Base-by-base conservation (phyloP, 2,329 filamentous ascomycete species). In the Colletotrichum echinochloae region DNA sequence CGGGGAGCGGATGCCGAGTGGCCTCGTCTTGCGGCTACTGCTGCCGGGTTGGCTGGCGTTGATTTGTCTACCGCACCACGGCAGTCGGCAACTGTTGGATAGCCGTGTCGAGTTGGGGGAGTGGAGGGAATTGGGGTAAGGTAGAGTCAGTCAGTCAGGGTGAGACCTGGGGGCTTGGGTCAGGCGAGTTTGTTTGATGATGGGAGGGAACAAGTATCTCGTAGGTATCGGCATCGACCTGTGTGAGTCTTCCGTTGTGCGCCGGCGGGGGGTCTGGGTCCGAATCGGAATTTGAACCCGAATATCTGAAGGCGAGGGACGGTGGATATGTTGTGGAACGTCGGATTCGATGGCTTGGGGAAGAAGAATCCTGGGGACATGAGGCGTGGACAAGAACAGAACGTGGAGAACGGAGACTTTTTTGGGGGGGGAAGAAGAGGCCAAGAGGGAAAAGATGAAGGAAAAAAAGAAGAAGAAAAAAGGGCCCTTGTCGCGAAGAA, bases 391-490 rank as follows among this genome's bases (percentile, higher is more conserved):
- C 44, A 46, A 4, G 44, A 8, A 41, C 26, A 35, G 26, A 46
- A 28, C 66, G 55, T 66, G 66, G 62, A 70, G 62, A 66, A 51
- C 60, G 48, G 48, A 35, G 48, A 49, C 55, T 60, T 70, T 70
- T 55, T n/a, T n/a, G n/a, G n/a, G 51, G 23, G 44, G 44, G 20
- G 41, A n/a, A 20, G n/a, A 46, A n/a, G 51, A 14, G 44, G 44
- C 7, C 18, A n/a, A 20, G n/a, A 46, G 20, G 20, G 20, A 3
- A 9, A 20, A 20, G n/a, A n/a, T n/a, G n/a, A n/a, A 11, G 9
- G 9, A 37, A 2, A 37, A 12, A 37, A 23, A 26, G 8, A 14
- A 28, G 9, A 28, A 2, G 11, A 35, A 62, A n/a, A 30, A 37
- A 20, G 41, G 28, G 49, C 59, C 11, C 26, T 39, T 48, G 30